Conservation (phyloP, 257 asterid genomes). For the Striga asiatica region DNA sequence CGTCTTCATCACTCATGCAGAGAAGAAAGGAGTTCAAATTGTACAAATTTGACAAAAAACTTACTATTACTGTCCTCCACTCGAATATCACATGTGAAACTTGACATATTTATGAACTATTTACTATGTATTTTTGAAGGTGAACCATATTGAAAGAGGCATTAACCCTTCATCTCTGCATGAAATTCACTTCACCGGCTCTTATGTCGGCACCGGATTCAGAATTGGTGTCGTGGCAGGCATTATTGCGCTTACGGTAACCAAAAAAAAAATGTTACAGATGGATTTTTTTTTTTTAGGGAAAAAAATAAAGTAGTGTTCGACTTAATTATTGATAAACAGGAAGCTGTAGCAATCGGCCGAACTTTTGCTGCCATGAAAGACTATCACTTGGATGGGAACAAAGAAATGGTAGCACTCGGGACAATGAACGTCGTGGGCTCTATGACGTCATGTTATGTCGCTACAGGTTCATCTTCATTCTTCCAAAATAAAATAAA, state of each 20-base stretch:
- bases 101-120: neutral
- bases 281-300: no score
- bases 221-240: conserved; percentile 55
- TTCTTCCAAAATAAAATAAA: no score
- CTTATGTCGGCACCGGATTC: conserved; percentile 41
- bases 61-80: no score
- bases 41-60: conserved; percentile 16
- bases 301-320: no score
- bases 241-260: conserved; percentile 55
- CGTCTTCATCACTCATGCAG: conserved; percentile 60
- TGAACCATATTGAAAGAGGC: conserved; percentile 38
- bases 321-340: no score
- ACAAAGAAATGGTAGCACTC: conserved; percentile 74
- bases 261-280: neutral
- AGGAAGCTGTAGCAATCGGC: conserved; percentile 84
- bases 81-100: no score
- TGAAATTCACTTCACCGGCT: conserved; percentile 44
- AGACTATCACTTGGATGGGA: conserved; percentile 65
- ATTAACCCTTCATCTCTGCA: conserved; percentile 48
- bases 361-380: conserved; percentile 74
- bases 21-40: conserved; percentile 50
- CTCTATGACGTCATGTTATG: conserved; percentile 65
- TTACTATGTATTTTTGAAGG: conserved; percentile 20
- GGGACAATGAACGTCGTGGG: conserved; percentile 70
- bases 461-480: conserved; percentile 62